Conservation (phyloP, 441 rosid species). For the Francoa sonchifolia region DNA sequence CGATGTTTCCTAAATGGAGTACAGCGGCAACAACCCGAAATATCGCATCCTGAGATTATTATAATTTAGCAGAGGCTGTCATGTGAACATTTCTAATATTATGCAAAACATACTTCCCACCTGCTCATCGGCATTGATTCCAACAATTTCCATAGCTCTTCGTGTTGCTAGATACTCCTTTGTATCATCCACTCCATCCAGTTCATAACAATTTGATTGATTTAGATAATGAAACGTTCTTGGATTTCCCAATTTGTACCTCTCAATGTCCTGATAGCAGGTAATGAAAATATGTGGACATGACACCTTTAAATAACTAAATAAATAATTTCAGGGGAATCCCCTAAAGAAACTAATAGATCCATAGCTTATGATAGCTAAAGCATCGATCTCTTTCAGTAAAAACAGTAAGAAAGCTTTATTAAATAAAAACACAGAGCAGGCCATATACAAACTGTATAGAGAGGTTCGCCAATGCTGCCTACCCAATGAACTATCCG, state of each 20-base stretch:
- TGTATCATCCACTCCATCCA: conserved; percentile 57
- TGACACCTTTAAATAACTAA: background rate
- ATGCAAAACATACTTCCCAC: conserved; percentile 26
- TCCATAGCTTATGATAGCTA: too few relatives aligned
- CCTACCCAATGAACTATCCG: too few relatives aligned
- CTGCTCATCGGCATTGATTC: conserved; percentile 64
- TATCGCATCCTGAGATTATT: conserved; percentile 56
- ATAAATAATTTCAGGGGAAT: too few relatives aligned
- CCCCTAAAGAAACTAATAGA: too few relatives aligned
- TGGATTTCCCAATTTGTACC: conserved; percentile 55
- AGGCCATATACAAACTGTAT: too few relatives aligned
- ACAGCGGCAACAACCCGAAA: conserved; percentile 91
- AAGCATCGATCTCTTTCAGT: too few relatives aligned
- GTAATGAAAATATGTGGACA: background rate
- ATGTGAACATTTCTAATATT: conserved; percentile 1
- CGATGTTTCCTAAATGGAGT: conserved; percentile 87
- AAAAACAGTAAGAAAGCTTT: too few relatives aligned
- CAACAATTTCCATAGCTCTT: conserved; percentile 78
- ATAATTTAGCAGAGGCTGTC: conserved; percentile 15
- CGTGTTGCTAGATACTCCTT: conserved; percentile 62
- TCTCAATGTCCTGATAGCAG: conserved; percentile 35
- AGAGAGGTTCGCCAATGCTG: too few relatives aligned
- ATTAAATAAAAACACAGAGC: too few relatives aligned
- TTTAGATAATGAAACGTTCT: conserved; percentile 70
- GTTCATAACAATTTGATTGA: conserved; percentile 50